A percentile compares a stretch with the other conserved stretches of the same genome.
phyloP scores from a whole-genome alignment of 257 asterid species.

The Solanum pimpinellifolium region DNA sequence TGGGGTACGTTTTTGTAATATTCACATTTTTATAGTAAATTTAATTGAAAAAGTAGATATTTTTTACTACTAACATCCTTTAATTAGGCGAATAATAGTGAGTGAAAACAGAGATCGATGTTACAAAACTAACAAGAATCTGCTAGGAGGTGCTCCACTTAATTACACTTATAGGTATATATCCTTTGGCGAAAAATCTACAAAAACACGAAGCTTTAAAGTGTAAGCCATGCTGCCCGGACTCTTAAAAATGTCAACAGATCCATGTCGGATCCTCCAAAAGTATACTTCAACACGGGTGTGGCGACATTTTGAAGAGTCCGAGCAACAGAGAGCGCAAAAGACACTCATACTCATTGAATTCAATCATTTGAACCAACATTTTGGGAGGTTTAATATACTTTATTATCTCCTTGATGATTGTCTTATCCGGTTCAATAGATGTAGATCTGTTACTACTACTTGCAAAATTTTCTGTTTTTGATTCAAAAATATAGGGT shows the following conservation, averaged over 20 bases:
- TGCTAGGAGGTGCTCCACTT: no score
- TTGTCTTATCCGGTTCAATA: not conserved
- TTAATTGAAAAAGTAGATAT: not conserved
- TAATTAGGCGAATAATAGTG: no score
- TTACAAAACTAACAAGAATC: no score
- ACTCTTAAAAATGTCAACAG: not conserved
- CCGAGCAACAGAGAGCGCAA: not conserved
- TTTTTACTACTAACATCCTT: no score
- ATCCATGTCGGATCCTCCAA: not conserved
- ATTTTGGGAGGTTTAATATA: not conserved
- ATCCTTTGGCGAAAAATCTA: no score
- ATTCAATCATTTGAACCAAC: not conserved
- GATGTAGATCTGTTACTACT: not conserved
- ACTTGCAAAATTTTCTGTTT: not conserved
- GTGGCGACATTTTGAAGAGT: not conserved
- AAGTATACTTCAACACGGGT: not conserved
- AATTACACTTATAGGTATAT: no score
- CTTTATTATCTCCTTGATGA: not conserved
- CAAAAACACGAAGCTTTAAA: not conserved
- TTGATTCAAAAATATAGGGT: not conserved
- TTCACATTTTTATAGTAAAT: not conserved
- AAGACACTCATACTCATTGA: not conserved
- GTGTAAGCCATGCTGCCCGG: not conserved
- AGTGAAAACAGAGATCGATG: no score
- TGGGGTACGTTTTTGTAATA: not conserved